A percentile compares a stretch with the other conserved stretches of the same genome.
Conservation (phyloP, 805 yeast genomes). For the Sugiyamaella smithiae region DNA sequence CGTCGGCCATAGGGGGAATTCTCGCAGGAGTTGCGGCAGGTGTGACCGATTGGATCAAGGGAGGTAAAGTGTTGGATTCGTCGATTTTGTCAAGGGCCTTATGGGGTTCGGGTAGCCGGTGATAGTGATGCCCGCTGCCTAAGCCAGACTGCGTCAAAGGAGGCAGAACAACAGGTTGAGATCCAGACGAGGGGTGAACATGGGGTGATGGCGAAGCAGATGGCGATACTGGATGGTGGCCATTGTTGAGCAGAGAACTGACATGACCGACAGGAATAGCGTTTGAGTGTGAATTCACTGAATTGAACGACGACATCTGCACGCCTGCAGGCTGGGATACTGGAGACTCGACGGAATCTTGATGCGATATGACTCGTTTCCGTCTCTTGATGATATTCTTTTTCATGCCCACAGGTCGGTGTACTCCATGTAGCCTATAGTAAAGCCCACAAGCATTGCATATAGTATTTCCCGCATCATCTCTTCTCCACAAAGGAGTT, state of each 20-base stretch:
- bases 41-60: background rate
- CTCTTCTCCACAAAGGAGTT: conserved; percentile 85
- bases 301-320: background rate
- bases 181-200: background rate
- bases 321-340: conserved; percentile 3
- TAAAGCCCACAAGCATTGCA: conserved; percentile 87
- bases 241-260: background rate
- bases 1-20: background rate
- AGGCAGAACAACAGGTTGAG: background rate
- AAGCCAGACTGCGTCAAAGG: background rate
- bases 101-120: background rate
- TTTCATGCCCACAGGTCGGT: conserved; percentile 74
- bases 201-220: background rate
- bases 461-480: conserved; percentile 75
- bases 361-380: conserved; percentile 43
- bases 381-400: conserved; percentile 71
- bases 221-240: background rate
- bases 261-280: background rate
- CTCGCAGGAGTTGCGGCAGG: background rate
- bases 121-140: background rate
- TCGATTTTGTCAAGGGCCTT: background rate
- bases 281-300: background rate
- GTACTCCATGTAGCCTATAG: conserved; percentile 68
- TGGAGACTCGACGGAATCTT: background rate
- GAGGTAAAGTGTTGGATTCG: background rate